phyloP scores from a whole-genome alignment of 2,329 filamentous ascomycete species.

The Periconia sp. region DNA sequence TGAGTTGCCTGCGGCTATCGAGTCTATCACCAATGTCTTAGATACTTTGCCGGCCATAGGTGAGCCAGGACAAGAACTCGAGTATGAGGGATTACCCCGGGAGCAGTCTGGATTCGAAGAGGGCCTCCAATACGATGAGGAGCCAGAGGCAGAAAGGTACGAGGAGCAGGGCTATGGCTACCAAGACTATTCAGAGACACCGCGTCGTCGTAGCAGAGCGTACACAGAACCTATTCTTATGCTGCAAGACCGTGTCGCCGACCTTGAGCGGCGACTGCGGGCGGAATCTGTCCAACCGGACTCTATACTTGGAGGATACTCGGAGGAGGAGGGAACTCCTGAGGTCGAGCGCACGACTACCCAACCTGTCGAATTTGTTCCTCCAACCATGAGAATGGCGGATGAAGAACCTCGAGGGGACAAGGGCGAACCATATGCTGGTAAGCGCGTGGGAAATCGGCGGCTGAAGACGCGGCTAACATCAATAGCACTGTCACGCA shows the following conservation, averaged over 20 bases:
- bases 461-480: neutral
- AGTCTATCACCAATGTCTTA: constrained; percentile 18
- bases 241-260: constrained; percentile 15
- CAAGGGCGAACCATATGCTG: neutral
- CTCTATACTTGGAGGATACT: neutral
- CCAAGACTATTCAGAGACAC: neutral
- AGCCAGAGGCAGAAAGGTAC: constrained; percentile 3
- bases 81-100: neutral
- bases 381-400: constrained; percentile 10
- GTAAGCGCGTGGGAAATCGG: constrained; percentile 2
- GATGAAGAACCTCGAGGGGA: constrained; percentile 10
- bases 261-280: constrained; percentile 15
- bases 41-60: constrained; percentile 11
- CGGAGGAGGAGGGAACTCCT: constrained; percentile 4
- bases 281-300: neutral
- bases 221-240: constrained; percentile 19
- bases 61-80: neutral
- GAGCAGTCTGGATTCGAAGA: constrained; percentile 6
- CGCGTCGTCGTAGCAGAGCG: constrained; percentile 10
- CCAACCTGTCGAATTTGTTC: neutral
- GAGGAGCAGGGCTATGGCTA: constrained; percentile 5
- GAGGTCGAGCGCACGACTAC: constrained; percentile 1
- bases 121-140: constrained; percentile 5
- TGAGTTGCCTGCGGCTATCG: constrained; percentile 22
- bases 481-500: neutral